A percentile compares a stretch with the other conserved stretches of the same genome.
These are phyloP conservation scores for Cercospora janseana DNA, from an alignment of 2,329 filamentous ascomycete genomes.

Conservation along the genomic window DNA sequence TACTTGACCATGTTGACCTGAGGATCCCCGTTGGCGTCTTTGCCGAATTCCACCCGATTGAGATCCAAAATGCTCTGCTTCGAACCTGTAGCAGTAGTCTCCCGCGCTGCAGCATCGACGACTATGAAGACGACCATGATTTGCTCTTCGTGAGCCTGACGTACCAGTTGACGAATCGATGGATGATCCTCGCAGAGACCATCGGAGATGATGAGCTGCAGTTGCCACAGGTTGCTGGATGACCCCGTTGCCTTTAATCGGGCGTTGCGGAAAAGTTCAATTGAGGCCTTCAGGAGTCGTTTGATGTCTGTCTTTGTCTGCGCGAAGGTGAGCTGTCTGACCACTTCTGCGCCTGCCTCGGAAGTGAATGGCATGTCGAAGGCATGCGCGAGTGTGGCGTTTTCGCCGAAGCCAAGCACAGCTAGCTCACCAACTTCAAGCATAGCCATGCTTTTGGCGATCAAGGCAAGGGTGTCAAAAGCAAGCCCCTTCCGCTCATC, in stretches of 20 bases:
- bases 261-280: slow-evolving; percentile 78
- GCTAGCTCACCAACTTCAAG: slow-evolving; percentile 93
- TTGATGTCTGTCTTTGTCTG: slow-evolving; percentile 85
- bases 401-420: slow-evolving; percentile 82
- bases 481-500: slow-evolving; percentile 73
- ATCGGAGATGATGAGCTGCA: slow-evolving; percentile 89
- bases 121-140: slow-evolving; percentile 99
- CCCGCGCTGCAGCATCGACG: slow-evolving; percentile 62
- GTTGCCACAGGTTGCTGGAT: slow-evolving; percentile 81
- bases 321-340: slow-evolving; percentile 79
- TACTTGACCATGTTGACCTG: slow-evolving; percentile 82
- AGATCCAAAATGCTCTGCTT: slow-evolving; percentile 75
- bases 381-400: slow-evolving; percentile 80
- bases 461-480: slow-evolving; percentile 90
- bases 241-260: slow-evolving; percentile 57
- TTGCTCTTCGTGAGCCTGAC: slow-evolving; percentile 84
- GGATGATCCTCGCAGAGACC: slow-evolving; percentile 91
- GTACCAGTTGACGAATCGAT: slow-evolving; percentile 73
- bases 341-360: slow-evolving; percentile 77
- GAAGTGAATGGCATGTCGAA: slow-evolving; percentile 79
- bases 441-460: slow-evolving; percentile 82
- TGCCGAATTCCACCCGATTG: slow-evolving; percentile 79
- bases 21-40: slow-evolving; percentile 62
- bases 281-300: slow-evolving; percentile 71
- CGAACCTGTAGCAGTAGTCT: slow-evolving; percentile 35